Evolutionary conservation across 225 moss, liverwort and hornwort genomes (phyloP).

Genomic region (Physcomitrium patens): DNA sequence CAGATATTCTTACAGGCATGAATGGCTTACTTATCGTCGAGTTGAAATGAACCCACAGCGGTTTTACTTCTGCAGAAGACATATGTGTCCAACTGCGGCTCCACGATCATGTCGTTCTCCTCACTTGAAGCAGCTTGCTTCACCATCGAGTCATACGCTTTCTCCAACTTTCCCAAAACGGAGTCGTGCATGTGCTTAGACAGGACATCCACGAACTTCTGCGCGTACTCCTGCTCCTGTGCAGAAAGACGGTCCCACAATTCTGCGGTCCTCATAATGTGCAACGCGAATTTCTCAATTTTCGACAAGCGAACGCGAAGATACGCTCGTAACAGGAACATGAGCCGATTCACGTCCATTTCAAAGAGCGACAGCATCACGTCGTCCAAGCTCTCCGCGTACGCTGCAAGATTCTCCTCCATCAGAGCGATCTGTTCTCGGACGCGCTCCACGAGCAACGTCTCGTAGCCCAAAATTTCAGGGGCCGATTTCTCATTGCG

Average conservation of each 20-base stretch:
- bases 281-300: slow-evolving; percentile 73
- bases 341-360: slow-evolving; percentile 88
- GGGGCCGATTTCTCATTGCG: slow-evolving; percentile 92
- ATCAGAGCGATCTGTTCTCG: slow-evolving; percentile 79
- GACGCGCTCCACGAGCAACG: slow-evolving; percentile 73
- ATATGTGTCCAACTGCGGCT: slow-evolving; percentile 77
- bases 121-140: slow-evolving; percentile 75
- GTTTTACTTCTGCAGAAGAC: slow-evolving; percentile 82
- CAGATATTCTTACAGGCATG: not conserved
- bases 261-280: slow-evolving; percentile 63
- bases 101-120: slow-evolving; percentile 89
- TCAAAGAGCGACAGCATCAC: slow-evolving; percentile 88
- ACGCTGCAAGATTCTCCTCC: slow-evolving; percentile 81
- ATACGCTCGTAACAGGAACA: slow-evolving; percentile 85
- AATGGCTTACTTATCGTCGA: slow-evolving; percentile 79
- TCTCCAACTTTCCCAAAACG: slow-evolving; percentile 71
- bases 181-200: slow-evolving; percentile 80
- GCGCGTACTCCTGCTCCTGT: slow-evolving; percentile 74
- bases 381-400: slow-evolving; percentile 75
- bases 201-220: slow-evolving; percentile 66
- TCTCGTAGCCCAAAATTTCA: slow-evolving; percentile 74
- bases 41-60: slow-evolving; percentile 81
- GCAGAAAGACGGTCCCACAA: slow-evolving; percentile 70
- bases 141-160: slow-evolving; percentile 70
- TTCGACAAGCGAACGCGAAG: slow-evolving; percentile 80